Base-by-base conservation (phyloP, 2,329 filamentous ascomycete genomes). In the Phialophora verrucosa region DNA sequence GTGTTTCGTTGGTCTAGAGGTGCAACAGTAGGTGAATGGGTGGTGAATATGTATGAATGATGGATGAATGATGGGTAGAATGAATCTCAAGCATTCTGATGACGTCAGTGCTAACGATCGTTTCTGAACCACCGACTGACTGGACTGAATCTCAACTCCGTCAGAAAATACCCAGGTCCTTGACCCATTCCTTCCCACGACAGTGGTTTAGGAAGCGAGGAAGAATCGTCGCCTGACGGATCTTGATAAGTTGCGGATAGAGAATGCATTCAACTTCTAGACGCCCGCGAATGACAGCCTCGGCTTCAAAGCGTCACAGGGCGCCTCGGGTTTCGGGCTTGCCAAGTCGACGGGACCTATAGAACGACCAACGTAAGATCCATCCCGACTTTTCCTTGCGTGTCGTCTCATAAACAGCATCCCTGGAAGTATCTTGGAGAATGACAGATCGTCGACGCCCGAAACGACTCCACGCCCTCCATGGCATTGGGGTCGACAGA, bases 401-500 rank as follows among this genome's bases (percentile, higher is more conserved):
- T 20, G 17, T 5, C 20, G 12, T 53, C n/a, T 29, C 25, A 12
- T 6, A 25, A 25, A 53, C 23, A 29, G 7, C 20, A 14, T 23
- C 5, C 20, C 6, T 25, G 14, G 14, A 31, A 12, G 1, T 29
- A 14, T 25, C 50, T 1, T 7, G 6, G 14, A 53, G 14, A 14
- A 60, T 32, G 29, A 57, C 58, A 59, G 31, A 47, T 54, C 58
- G 59, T 38, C 29, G 42, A 20, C 42, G 63, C n/a, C 63, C 63
- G 51, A 47, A 47, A 17, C 31, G 63, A 20, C 27, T 65, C 14
- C 27, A 57, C 8, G 31, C 11, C 12, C 23, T 67, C 17, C 61
- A 64, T 14, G 61, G 65, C 20, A 67, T 67, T 14, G 65, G 65
- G 5, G 65, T 67, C 7, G 65, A 67, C 44, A 49, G 61, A 29